Conservation (phyloP, 148 eudicot species). For the Selenicereus undatus region DNA sequence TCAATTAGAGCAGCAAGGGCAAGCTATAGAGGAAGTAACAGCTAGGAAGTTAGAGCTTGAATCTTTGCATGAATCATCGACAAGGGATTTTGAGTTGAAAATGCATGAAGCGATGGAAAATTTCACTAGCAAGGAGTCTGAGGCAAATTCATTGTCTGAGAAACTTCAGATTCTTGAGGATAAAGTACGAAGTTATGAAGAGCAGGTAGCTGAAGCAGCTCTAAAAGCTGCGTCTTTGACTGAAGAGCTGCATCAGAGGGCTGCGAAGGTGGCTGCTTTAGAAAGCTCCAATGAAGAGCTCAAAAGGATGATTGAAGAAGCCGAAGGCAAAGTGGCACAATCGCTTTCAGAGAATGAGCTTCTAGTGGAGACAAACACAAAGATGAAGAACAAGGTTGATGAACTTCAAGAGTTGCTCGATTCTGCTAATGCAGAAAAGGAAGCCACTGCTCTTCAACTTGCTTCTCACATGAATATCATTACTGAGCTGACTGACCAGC, state of each 20-base stretch:
- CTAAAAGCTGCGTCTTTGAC: slow-evolving; percentile 38
- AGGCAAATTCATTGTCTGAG: slow-evolving; percentile 55
- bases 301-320: slow-evolving; percentile 44
- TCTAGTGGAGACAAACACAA: slow-evolving; percentile 57
- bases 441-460: slow-evolving; percentile 49
- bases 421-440: slow-evolving; percentile 51
- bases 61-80: slow-evolving; percentile 41
- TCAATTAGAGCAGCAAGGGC: slow-evolving; percentile 50
- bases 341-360: slow-evolving; percentile 53
- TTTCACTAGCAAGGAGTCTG: slow-evolving; percentile 46
- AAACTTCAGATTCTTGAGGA: slow-evolving; percentile 51
- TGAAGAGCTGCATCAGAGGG: slow-evolving; percentile 44
- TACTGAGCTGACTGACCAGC: slow-evolving; percentile 60
- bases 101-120: slow-evolving; percentile 55
- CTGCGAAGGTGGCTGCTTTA: slow-evolving; percentile 36
- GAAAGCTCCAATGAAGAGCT: slow-evolving; percentile 61
- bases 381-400: slow-evolving; percentile 57
- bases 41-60: slow-evolving; percentile 51
- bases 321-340: slow-evolving; percentile 56
- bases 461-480: slow-evolving; percentile 71
- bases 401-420: slow-evolving; percentile 58
- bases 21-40: slow-evolving; percentile 47
- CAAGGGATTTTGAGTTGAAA: slow-evolving; percentile 54
- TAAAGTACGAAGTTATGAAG: slow-evolving; percentile 51
- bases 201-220: slow-evolving; percentile 47